These are phyloP conservation scores for Tetraselmis striata DNA, from an alignment of 139 green algal genomes.

Conservation along the genomic window DNA sequence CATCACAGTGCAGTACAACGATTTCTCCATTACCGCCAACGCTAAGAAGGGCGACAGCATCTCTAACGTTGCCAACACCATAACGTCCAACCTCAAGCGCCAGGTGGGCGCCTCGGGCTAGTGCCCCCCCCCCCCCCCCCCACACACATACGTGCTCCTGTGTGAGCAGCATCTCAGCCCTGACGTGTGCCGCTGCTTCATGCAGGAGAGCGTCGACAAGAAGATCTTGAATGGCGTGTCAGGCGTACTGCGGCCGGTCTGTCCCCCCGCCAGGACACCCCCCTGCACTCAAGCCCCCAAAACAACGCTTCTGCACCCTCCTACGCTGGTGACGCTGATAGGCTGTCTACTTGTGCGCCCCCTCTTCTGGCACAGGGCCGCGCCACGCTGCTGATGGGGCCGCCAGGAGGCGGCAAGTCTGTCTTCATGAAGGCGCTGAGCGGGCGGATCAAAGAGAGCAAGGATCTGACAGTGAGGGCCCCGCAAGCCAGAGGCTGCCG, in stretches of 20 bases:
- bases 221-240: constrained; percentile 33
- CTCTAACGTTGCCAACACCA: background rate
- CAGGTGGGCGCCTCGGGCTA: background rate
- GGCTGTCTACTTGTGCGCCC: background rate
- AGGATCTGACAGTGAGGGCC: constrained; percentile 10
- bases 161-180: no score
- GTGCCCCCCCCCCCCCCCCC: background rate
- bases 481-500: background rate
- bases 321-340: background rate
- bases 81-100: background rate
- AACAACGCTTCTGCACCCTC: no score
- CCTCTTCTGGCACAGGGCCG: constrained; percentile 21
- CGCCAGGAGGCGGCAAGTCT: constrained; percentile 54
- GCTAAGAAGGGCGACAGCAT: background rate
- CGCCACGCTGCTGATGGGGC: constrained; percentile 57
- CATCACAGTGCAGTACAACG: background rate
- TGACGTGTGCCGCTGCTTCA: no score
- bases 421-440: constrained; percentile 52
- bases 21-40: background rate
- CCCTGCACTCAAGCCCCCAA: no score
- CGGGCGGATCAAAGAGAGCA: constrained; percentile 35
- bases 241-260: constrained; percentile 39
- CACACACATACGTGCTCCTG: background rate
- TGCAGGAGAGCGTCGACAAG: constrained; percentile 6
- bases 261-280: no score